Percentiles rank a stretch among this genome's conserved stretches.
These are phyloP conservation scores for Aspergillus sp. DNA, from an alignment of 2,329 filamentous ascomycete species.

Conservation along the genomic window DNA sequence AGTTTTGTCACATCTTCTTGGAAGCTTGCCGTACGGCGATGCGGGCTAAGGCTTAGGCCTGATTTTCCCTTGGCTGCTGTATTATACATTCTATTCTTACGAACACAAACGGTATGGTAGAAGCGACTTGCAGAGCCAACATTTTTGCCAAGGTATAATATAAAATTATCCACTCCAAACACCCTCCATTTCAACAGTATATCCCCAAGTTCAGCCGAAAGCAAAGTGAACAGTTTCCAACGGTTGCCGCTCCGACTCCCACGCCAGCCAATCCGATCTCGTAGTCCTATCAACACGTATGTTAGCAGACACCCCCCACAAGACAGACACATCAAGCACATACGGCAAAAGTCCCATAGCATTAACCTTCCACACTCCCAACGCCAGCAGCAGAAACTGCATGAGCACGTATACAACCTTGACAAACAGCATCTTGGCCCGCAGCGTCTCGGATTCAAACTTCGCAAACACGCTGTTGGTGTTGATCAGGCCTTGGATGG, in stretches of 20 bases:
- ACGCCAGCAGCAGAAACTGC: constrained; percentile 76
- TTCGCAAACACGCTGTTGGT: constrained; percentile 88
- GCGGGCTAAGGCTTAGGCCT: constrained; percentile 13
- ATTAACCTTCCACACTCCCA: constrained; percentile 97
- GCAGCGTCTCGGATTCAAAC: constrained; percentile 81
- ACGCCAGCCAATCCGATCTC: constrained; percentile 94
- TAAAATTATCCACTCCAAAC: not conserved
- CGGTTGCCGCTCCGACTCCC: constrained; percentile 75
- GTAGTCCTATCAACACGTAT: constrained; percentile 65
- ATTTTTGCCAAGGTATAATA: not conserved
- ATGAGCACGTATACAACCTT: constrained; percentile 86
- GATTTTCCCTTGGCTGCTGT: not conserved
- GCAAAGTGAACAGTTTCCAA: constrained; percentile 66
- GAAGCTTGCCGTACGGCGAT: constrained; percentile 47
- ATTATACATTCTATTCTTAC: constrained; percentile 1
- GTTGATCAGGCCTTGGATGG: constrained; percentile 76
- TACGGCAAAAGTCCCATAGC: constrained; percentile 92
- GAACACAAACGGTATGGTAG: not conserved
- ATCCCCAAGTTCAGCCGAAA: constrained; percentile 38
- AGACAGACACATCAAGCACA: constrained; percentile 38
- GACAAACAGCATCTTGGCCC: constrained; percentile 70
- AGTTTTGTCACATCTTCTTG: constrained; percentile 57
- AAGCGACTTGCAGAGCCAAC: not conserved
- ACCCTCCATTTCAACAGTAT: not conserved
- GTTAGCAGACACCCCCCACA: not conserved